Evolutionary conservation across 768 basidiomycete species (phyloP), one percentile per base, ranked within the genome.

Genomic region (Cystobasidium onofrii): DNA sequence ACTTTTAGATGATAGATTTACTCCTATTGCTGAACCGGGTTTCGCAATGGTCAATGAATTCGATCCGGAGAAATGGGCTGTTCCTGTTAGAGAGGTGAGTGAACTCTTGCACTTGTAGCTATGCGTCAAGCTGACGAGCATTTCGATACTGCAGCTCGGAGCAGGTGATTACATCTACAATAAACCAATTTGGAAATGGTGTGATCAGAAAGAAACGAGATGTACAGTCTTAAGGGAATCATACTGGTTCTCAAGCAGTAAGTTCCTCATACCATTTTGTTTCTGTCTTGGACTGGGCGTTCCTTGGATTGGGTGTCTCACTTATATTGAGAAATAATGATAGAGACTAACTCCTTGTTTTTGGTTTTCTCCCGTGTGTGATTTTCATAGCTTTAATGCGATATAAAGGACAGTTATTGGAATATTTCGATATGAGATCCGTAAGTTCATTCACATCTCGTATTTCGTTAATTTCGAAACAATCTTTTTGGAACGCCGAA

Each of bases 41-140:
- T 69, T 69, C n/a, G 66, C 46, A 13, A 27, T 43, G 34, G 41
- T 46, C 7, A 43, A 69, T 13, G n/a, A 23, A 13, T 69, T 69
- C 27, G 66, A 69, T 69, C 66, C 66, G 23, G 44, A 50, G 27
- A 44, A n/a, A 15, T 50, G 36, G 23, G 39, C 10, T 34, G 66
- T 69, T 25, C 66, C 66, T 29, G 27, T 69, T 13, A 44, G 29
- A 44, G 66, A 69, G 66, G 27, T 69, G 18, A 50, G 46, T n/a
- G 12, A n/a, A n/a, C n/a, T n/a, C n/a, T n/a, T n/a, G n/a, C n/a
- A n/a, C n/a, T n/a, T n/a, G n/a, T n/a, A n/a, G n/a, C n/a, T n/a
- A n/a, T n/a, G n/a, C n/a, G n/a, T n/a, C n/a, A n/a, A n/a, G n/a
- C n/a, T n/a, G n/a, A n/a, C n/a, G n/a, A n/a, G n/a, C n/a, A n/a